Conservation (phyloP, 2,329 filamentous ascomycete genomes). For the Chaetomium strumarium region DNA sequence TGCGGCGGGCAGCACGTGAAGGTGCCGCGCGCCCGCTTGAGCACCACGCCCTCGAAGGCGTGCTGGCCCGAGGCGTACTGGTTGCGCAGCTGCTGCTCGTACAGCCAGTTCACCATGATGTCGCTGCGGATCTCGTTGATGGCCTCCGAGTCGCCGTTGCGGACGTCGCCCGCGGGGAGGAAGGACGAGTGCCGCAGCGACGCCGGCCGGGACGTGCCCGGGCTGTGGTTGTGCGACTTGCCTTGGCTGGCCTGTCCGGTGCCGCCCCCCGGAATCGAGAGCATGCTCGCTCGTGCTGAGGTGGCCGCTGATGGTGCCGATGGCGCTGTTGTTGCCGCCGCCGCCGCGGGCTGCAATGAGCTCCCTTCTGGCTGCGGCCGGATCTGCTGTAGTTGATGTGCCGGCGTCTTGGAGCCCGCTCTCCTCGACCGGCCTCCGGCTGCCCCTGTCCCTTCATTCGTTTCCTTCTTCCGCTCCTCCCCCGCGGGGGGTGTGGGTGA, state of each 20-base stretch:
- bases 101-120: constrained; percentile 59
- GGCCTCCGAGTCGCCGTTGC: constrained; percentile 37
- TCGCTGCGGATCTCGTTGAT: constrained; percentile 51
- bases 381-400: constrained; percentile 16
- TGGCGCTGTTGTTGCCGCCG: constrained; percentile 6
- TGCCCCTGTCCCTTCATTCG: not conserved
- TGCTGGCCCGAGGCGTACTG: constrained; percentile 35
- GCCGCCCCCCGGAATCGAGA: constrained; percentile 15
- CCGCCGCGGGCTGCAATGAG: not conserved
- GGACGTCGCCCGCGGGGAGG: constrained; percentile 36
- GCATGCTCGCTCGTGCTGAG: constrained; percentile 11
- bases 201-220: constrained; percentile 12
- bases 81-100: constrained; percentile 53
- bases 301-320: not conserved
- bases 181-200: constrained; percentile 28
- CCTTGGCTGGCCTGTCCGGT: too few species aligned
- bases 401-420: constrained; percentile 9
- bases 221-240: constrained; percentile 1
- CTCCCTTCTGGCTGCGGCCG: not conserved
- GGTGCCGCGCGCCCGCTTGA: constrained; percentile 35
- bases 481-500: constrained; percentile 6
- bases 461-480: constrained; percentile 1
- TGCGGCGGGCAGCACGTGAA: constrained; percentile 37
- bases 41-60: constrained; percentile 35
- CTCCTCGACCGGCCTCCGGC: not conserved